These are phyloP conservation scores for Cicer pinnatifidum DNA, from an alignment of 306 rosid genomes.

Conservation along the genomic window DNA sequence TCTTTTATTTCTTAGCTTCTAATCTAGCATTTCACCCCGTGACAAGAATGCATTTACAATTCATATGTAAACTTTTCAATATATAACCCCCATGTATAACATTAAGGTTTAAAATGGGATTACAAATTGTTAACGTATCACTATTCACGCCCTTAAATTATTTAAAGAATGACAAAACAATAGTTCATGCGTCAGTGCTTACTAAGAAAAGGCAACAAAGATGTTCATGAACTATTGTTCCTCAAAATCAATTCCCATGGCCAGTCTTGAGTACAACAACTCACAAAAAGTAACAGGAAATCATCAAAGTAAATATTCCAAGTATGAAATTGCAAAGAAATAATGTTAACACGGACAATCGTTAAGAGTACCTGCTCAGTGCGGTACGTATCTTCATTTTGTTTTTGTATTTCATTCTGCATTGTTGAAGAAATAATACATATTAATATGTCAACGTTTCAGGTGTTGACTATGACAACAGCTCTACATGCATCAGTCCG, in stretches of 20 bases:
- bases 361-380: slow-evolving; percentile 74
- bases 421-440: slow-evolving; percentile 44
- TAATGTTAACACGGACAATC: slow-evolving; percentile 34
- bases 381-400: slow-evolving; percentile 80
- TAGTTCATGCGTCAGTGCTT: slow-evolving; percentile 2
- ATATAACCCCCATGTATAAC: slow-evolving; percentile 14
- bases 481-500: slow-evolving; percentile 39
- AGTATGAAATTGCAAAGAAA: slow-evolving; percentile 43
- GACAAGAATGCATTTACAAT: slow-evolving; percentile 2
- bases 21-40: slow-evolving; percentile 16
- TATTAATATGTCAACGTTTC: slow-evolving; percentile 24
- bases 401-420: slow-evolving; percentile 86
- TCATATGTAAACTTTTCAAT: slow-evolving; percentile 16
- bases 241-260: slow-evolving; percentile 19
- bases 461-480: slow-evolving; percentile 15
- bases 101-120: no score
- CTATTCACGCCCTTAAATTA: no score
- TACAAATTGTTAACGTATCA: no score
- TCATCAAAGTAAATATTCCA: slow-evolving; percentile 7
- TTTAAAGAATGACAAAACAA: no score
- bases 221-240: slow-evolving; percentile 7
- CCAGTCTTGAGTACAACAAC: slow-evolving; percentile 28
- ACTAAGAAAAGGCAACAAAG: slow-evolving; percentile 25
- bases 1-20: not conserved
- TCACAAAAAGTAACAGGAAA: slow-evolving; percentile 26